Evolutionary conservation across 805 yeast species (phyloP), one percentile per base, ranked within the genome.

Genomic region (Yamadazyma insecticola): DNA sequence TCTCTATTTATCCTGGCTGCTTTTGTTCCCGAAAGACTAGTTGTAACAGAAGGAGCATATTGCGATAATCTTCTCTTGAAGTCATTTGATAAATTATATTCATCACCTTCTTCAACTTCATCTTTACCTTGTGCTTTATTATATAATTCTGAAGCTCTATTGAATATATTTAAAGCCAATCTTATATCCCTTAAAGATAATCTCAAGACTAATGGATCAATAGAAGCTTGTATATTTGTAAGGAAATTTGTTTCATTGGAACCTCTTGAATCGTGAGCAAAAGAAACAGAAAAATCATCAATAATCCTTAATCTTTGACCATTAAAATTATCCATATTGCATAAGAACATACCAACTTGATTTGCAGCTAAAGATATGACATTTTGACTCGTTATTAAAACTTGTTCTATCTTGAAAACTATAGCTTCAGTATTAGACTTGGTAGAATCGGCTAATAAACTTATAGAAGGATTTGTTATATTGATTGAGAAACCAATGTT

Each of bases 121-220:
- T 18, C 12, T 9, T 20, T 13, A 10, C 46, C 50, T 29, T 51
- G 53, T 0, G 60, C 53, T 8, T 44, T 42, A 13, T 37, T 40
- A 33, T 74, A 74, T 44, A 76, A 60, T 16, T 68, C 74, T 5
- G 81, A 72, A 0, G 95, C 96, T 41, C 67, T 76, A 43, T 82
- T 76, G 42, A 87, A 70, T 17, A 92, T 85, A 9, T 69, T 63
- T 45, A 82, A 53, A 0, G 95, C 97, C 26, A 94, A 64, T 28
- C 84, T 63, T 26, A 92, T 84, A 62, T 92, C 99, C 37, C 95
- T 69, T 34, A 90, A 57, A 0, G 97, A 88, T 12, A 92, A 72
- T 39, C 97, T 70, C 55, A 90, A 55, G 12, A 90, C 58, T 22
- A 92, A 53, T 0, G 94, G 92, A 36, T 90, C 97, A 18, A 89